A percentile compares a stretch with the other conserved stretches of the same genome.
These are phyloP conservation scores for Leucocoprinus leucothites DNA, from an alignment of 768 basidiomycete species.

Conservation along the genomic window DNA sequence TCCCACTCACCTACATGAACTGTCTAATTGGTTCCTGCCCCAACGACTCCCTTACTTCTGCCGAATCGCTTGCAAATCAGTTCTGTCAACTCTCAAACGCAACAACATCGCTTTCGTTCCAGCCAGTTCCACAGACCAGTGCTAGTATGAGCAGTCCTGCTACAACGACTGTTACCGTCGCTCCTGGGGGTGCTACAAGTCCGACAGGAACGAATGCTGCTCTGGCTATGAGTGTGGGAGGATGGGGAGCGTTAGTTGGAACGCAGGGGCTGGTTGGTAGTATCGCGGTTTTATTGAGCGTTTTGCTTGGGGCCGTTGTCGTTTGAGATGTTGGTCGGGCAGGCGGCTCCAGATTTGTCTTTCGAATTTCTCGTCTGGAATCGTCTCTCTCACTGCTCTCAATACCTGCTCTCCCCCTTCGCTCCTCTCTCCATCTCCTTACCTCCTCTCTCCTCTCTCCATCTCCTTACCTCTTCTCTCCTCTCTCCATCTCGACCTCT, in stretches of 20 bases:
- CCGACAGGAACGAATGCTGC: background rate
- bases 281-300: background rate
- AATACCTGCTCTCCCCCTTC: too few species aligned
- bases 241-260: background rate
- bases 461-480: too few species aligned
- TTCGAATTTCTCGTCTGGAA: too few species aligned
- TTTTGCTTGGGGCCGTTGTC: background rate
- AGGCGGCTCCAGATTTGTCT: too few species aligned
- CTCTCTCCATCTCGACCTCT: too few species aligned
- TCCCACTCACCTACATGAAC: slow-evolving; percentile 31
- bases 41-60: slow-evolving; percentile 27
- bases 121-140: slow-evolving; percentile 20
- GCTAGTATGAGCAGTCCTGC: background rate
- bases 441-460: too few species aligned
- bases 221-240: background rate
- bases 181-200: background rate
- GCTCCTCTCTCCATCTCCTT: too few species aligned
- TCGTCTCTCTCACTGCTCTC: too few species aligned
- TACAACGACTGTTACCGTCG: background rate
- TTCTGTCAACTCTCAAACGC: slow-evolving; percentile 42
- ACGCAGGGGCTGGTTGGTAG: background rate
- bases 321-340: background rate
- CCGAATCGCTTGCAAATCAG: slow-evolving; percentile 42
- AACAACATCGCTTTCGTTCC: slow-evolving; percentile 34
- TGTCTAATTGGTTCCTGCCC: slow-evolving; percentile 38